Base-by-base conservation (phyloP, 2,329 filamentous ascomycete genomes). In the Fusarium staphyleae region DNA sequence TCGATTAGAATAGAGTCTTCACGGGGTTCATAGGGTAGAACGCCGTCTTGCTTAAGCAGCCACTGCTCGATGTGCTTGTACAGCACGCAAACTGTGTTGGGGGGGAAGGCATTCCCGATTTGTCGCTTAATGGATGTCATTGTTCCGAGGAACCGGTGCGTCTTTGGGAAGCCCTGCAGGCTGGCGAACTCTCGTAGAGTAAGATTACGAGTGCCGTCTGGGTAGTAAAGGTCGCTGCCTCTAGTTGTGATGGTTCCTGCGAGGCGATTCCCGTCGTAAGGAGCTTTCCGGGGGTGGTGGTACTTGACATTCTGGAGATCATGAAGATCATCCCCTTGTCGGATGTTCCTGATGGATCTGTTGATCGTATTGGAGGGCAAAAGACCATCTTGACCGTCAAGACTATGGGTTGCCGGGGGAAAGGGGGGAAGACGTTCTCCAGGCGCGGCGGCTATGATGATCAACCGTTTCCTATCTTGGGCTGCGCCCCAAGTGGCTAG, bases 41-140 rank as follows among this genome's bases (percentile, higher is more conserved):
- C 65, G 0, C 72, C 68, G 47, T 85, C 82, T 15, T 75, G 66
- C 1, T 68, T 56, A 12, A 81, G 67, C 1, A 85, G 66, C 72
- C 77, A 81, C 7, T 68, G 56, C 14, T 77, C 70, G 8, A 85
- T 63, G 41, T 83, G 79, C n/a, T 69, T 66, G 55, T 80, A 84
- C 0, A 85, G 64, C 0, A 78, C 71, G 19, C 73, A 72, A 3
- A 84, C 84, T 0, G 81, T 79, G 22, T 74, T 74, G 0, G 89
- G 84, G 0, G 91, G 88, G 13, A 93, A 91, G 0, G 90, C 90
- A 65, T 95, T 93, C 0, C 90, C 90, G 57, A 93, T 89, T 68
- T 92, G 89, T 57, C 77, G 81, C 60, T 81, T 81, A 13, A 83
- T 73, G 12, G 67, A 70, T 1, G 69, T 72, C 14, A 71, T 69